phyloP scores from a whole-genome alignment of 2,329 filamentous ascomycete genomes.

The Scedosporium aurantiacum region DNA sequence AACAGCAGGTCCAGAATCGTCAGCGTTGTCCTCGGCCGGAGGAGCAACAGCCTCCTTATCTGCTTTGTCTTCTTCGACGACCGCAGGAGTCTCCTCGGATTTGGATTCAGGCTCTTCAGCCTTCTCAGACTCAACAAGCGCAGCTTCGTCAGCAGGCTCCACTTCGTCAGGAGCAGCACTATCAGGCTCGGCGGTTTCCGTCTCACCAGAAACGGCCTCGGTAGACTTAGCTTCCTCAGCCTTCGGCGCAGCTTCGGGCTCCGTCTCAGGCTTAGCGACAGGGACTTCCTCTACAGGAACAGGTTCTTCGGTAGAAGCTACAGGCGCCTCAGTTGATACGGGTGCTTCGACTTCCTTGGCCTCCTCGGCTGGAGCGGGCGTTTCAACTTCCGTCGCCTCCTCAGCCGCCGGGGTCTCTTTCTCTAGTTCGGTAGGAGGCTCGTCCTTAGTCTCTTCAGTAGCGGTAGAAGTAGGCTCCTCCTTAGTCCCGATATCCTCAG shows the following conservation, averaged over 20 bases:
- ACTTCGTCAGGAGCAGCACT: conserved; percentile 3
- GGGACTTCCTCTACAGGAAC: not conserved
- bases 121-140: not conserved
- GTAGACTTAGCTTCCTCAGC: not conserved
- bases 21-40: not conserved
- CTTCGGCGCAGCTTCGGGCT: conserved; percentile 7
- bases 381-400: not conserved
- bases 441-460: conserved; percentile 2
- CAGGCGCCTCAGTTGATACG: not conserved
- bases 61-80: not conserved
- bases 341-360: not conserved
- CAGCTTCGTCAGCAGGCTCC: not conserved
- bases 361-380: conserved; percentile 1
- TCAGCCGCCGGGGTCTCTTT: not conserved
- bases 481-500: not conserved
- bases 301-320: not conserved
- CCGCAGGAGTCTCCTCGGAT: not conserved
- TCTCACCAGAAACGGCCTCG: conserved; percentile 5
- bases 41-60: not conserved
- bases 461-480: conserved; percentile 4
- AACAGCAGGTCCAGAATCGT: too few species aligned
- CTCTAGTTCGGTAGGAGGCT: conserved; percentile 1
- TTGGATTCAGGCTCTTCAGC: not conserved
- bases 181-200: not conserved
- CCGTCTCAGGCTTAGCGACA: not conserved